Evolutionary conservation across 2,329 filamentous ascomycete genomes (phyloP).

Genomic region (Diplodia scrobiculata): DNA sequence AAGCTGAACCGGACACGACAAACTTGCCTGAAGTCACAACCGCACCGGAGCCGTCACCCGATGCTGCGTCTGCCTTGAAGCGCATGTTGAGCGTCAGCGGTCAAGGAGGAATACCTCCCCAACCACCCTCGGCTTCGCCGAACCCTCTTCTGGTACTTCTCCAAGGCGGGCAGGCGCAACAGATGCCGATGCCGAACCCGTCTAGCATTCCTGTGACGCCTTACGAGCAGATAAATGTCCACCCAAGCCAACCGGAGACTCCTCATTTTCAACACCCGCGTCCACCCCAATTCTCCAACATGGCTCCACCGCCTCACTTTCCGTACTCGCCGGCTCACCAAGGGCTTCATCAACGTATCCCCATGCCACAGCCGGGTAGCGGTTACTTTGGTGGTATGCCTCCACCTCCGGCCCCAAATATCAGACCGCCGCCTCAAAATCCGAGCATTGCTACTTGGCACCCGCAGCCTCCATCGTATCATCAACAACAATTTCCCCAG

Average conservation of each 20-base stretch:
- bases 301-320: conserved; percentile 56
- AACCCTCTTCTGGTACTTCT: conserved; percentile 62
- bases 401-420: conserved; percentile 28
- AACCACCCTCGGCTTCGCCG: conserved; percentile 31
- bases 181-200: neutral
- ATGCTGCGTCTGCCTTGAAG: conserved; percentile 58
- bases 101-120: conserved; percentile 29
- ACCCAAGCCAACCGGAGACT: conserved; percentile 58
- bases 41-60: conserved; percentile 39
- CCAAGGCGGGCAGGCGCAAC: conserved; percentile 40
- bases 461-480: conserved; percentile 28
- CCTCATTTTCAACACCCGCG: conserved; percentile 60
- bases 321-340: conserved; percentile 46
- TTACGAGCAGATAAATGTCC: conserved; percentile 56
- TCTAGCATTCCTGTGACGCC: conserved; percentile 47
- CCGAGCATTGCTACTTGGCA: conserved; percentile 30
- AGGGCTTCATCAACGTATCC: conserved; percentile 31
- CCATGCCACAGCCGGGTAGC: conserved; percentile 10
- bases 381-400: conserved; percentile 19
- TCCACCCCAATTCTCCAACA: conserved; percentile 52
- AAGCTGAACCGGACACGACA: conserved; percentile 34
- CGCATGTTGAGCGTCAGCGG: conserved; percentile 50
- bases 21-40: conserved; percentile 39
- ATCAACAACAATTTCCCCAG: conserved; percentile 28
- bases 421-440: conserved; percentile 34